Evolutionary conservation across 352 stramenopile species (phyloP), one percentile per base, ranked within the genome.

Genomic region (Blastocystis sp.): DNA sequence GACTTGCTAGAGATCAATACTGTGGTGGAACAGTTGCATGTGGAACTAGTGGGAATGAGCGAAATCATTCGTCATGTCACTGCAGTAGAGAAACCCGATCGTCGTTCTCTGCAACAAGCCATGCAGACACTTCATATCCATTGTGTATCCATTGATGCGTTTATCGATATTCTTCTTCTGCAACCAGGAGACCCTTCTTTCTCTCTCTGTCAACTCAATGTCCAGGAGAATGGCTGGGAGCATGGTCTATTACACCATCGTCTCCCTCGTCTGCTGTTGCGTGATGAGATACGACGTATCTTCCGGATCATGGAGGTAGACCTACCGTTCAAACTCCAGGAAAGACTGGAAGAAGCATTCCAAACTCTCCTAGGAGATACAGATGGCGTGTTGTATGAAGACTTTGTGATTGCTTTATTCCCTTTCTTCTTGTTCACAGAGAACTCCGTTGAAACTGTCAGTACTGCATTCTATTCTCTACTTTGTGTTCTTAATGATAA

Each of bases 211-310:
- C 53, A 69, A 11, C 58, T 35, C 7, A 57, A 64, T 37, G 17
- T 66, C 5, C n/a, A 35, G 0, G 73, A 84, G 51, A 68, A 33
- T 35, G 30, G 68, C 27, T 68, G 51, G 53, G 53, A 11, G 0
- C 15, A 68, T 11, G 73, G 73, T 37, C 53, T 84, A 19, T 19
- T 44, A 1, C 73, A 69, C 22, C 33, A 42, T 42, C 27, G 22
- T 9, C 73, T 84, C 13, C 37, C 58, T 22, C 35, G 48, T 27
- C 22, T 84, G n/a, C 53, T 84, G 0, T 30, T 84, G n/a, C 73
- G 73, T 4, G 73, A 84, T 64, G 73, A 84, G 27, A 42, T 84
- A 17, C 73, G 73, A 27, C 17, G 73, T n/a, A 7, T 84, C 15
- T 84, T 84, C 56, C 59, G 22, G 4, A 0, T 84, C 13, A 54